Percentiles rank a stretch among this genome's conserved stretches.
These are phyloP conservation scores for Epichloe sp. DNA, from an alignment of 2,329 filamentous ascomycete species.

Conservation along the genomic window DNA sequence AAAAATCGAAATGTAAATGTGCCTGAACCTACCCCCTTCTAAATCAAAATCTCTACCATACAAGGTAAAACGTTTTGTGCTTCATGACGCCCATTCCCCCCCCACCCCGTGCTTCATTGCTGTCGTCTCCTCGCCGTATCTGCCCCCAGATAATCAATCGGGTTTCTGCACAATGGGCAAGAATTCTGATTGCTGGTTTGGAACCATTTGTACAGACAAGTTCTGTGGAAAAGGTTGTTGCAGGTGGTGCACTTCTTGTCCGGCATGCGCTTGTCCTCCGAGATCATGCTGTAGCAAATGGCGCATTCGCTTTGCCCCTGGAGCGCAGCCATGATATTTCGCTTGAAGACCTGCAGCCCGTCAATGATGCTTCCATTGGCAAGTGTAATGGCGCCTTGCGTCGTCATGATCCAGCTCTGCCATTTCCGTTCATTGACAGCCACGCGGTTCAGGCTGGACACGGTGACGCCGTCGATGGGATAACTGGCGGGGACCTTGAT, in stretches of 20 bases:
- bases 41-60: too few relatives aligned
- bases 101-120: neutral
- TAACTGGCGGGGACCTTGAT: constrained; percentile 71
- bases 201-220: constrained; percentile 95
- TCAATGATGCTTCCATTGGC: constrained; percentile 82
- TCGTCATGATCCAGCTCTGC: constrained; percentile 79
- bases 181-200: constrained; percentile 82
- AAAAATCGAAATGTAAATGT: too few relatives aligned
- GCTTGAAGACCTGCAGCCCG: constrained; percentile 70
- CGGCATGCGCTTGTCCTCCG: constrained; percentile 74
- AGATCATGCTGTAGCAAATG: constrained; percentile 93
- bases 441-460: constrained; percentile 68
- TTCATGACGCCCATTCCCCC: neutral
- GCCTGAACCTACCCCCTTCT: too few relatives aligned
- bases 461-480: constrained; percentile 65
- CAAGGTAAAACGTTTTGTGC: neutral
- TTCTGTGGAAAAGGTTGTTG: constrained; percentile 83
- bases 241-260: constrained; percentile 88
- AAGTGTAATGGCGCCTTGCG: constrained; percentile 87
- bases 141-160: constrained; percentile 50
- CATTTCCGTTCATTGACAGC: constrained; percentile 85
- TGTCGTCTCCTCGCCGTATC: constrained; percentile 27
- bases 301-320: constrained; percentile 93
- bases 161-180: constrained; percentile 85
- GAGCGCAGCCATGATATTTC: constrained; percentile 75